Conservation (phyloP, 495 filamentous ascomycete species). For the Penicillium atrosanguineum region DNA sequence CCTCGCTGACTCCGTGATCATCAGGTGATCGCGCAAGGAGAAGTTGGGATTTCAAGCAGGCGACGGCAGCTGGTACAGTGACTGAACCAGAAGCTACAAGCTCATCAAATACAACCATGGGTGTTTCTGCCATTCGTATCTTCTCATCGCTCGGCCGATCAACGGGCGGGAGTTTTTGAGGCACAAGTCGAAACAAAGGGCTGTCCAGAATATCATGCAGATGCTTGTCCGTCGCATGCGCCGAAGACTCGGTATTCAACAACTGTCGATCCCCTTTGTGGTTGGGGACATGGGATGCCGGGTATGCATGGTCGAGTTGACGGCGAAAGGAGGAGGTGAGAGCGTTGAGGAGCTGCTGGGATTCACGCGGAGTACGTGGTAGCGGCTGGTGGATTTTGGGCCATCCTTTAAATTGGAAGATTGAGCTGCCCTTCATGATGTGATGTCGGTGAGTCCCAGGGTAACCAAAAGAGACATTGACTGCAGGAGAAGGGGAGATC, state of each 20-base stretch:
- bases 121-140: constrained; percentile 27
- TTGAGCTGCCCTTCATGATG: constrained; percentile 44
- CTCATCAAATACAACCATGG: constrained; percentile 43
- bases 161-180: constrained; percentile 12
- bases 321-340: constrained; percentile 75
- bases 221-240: constrained; percentile 52
- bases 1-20: constrained; percentile 15
- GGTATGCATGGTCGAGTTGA: constrained; percentile 67
- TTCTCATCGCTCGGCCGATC: constrained; percentile 15
- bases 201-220: constrained; percentile 67
- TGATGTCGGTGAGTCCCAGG: constrained; percentile 19
- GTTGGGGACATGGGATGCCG: constrained; percentile 28
- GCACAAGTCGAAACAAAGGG: constrained; percentile 53
- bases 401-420: constrained; percentile 45
- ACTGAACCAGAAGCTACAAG: constrained; percentile 38
- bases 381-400: constrained; percentile 70
- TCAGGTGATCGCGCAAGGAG: constrained; percentile 22
- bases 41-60: constrained; percentile 38
- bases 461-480: background rate
- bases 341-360: constrained; percentile 62
- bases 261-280: constrained; percentile 15
- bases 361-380: constrained; percentile 61
- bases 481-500: constrained; percentile 9
- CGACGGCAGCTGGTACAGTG: constrained; percentile 12
- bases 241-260: constrained; percentile 29